Evolutionary conservation across 2,329 filamentous ascomycete species (phyloP).

Genomic region (Cryphonectria radicalis): DNA sequence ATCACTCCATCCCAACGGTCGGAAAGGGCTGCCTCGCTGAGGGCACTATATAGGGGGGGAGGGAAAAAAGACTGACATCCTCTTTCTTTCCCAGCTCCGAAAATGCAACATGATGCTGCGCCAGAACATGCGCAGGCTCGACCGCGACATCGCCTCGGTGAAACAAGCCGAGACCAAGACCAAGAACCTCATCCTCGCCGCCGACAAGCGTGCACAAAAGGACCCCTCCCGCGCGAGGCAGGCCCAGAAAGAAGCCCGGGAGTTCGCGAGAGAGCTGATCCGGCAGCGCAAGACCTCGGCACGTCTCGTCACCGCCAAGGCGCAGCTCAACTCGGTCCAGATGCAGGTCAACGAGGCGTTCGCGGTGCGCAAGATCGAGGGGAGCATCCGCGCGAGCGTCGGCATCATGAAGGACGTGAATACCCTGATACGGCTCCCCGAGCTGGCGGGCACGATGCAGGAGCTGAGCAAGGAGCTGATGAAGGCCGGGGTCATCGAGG

Average conservation of each 20-base stretch:
- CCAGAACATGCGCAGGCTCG: conserved; percentile 87
- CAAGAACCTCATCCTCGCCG: conserved; percentile 80
- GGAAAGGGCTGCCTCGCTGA: not conserved
- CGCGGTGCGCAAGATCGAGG: conserved; percentile 93
- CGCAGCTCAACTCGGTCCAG: conserved; percentile 88
- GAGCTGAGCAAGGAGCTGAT: conserved; percentile 86
- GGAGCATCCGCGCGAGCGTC: conserved; percentile 81
- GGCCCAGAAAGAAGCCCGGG: conserved; percentile 80
- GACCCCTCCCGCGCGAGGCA: conserved; percentile 80
- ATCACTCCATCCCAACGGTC: not conserved
- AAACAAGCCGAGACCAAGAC: conserved; percentile 83
- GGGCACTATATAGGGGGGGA: not conserved
- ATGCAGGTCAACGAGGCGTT: conserved; percentile 99
- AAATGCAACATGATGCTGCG: conserved; percentile 95
- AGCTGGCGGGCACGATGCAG: conserved; percentile 86
- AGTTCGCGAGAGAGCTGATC: conserved; percentile 87
- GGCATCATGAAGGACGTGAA: conserved; percentile 99
- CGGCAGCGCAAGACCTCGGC: conserved; percentile 75
- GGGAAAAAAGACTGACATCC: conserved; percentile 9
- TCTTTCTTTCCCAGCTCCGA: conserved; percentile 68
- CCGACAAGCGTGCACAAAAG: conserved; percentile 78
- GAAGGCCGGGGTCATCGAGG: conserved; percentile 95
- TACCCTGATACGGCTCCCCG: conserved; percentile 78
- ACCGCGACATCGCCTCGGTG: conserved; percentile 84
- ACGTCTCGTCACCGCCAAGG: conserved; percentile 83